Base-by-base conservation (phyloP, 306 rosid species). In the Leucaena leucocephala region DNA sequence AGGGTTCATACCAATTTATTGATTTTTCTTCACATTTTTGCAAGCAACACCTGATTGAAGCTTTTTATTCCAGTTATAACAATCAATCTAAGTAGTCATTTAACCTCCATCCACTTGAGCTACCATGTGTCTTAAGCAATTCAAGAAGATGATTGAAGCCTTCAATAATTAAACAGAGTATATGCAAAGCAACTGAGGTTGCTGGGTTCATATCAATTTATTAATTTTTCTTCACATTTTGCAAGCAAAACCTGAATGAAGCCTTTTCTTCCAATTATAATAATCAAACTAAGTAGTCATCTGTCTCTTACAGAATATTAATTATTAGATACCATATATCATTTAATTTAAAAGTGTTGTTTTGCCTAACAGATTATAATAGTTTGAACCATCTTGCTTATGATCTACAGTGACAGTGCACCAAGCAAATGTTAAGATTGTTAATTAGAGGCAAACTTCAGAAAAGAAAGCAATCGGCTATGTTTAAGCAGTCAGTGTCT, bases 141-240 rank as follows among this genome's bases (percentile, higher is more conserved):
- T 63, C 16, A 48, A 45, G 57, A 48, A 45, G 42, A 49, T 43
- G 62, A 39, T 48, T 76, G 50, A 63, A 16, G 54, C 38, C 44
- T 38, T 82, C 13, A 49, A 10, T 19, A 65, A 52, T 27, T 33
- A 13, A 8, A 17, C 59, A 77, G 82, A 43, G 58, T 52, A 17
- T 54, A n/a, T n/a, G 21, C 2, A 36, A 77, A 16, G n/a, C 62
- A 3, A 4, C 7, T 39, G 80, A 74, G 64, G 82, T 83, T 78
- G 80, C 13, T 27, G 61, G 75, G 77, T 83, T 45, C 73, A 58
- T 78, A 68, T 74, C 77, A 63, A 16, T 34, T 43, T 7, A 43
- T 68, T 43, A n/a, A 40, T n/a, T 42, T 42, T 68, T 19, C 9
- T 39, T 39, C 55, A 45, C 58, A 54, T 34, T 33, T 72, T 72